Conservation (phyloP, 805 yeast genomes). For the Isabelozyma heimii region DNA sequence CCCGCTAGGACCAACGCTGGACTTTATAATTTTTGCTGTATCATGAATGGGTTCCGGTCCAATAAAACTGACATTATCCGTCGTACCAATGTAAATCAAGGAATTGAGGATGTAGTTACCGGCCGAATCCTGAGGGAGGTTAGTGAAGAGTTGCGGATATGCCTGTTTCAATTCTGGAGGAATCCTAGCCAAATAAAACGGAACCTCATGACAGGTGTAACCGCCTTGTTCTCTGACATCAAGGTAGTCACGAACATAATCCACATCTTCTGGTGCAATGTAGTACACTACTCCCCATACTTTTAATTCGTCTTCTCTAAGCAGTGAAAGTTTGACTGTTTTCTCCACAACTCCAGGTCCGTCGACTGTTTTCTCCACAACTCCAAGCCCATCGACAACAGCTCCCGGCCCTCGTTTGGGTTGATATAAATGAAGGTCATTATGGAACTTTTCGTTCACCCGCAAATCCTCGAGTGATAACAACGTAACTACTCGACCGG, state of each 20-base stretch:
- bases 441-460: slow-evolving; percentile 33
- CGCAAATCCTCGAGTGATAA: slow-evolving; percentile 58
- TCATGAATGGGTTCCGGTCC: slow-evolving; percentile 68
- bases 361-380: slow-evolving; percentile 4
- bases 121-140: slow-evolving; percentile 15
- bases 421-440: slow-evolving; percentile 41
- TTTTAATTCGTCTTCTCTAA: slow-evolving; percentile 42
- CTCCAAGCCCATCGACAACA: background rate
- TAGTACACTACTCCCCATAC: slow-evolving; percentile 86
- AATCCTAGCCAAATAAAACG: slow-evolving; percentile 48
- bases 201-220: slow-evolving; percentile 65
- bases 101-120: slow-evolving; percentile 51
- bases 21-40: slow-evolving; percentile 61
- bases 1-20: slow-evolving; percentile 77
- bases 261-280: slow-evolving; percentile 62
- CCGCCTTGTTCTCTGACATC: slow-evolving; percentile 90
- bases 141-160: slow-evolving; percentile 1
- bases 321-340: slow-evolving; percentile 7
- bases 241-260: slow-evolving; percentile 61
- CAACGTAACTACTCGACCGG: slow-evolving; percentile 87
- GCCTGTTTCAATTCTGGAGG: background rate
- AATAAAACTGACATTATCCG: slow-evolving; percentile 74
- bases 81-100: slow-evolving; percentile 78
- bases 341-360: slow-evolving; percentile 10
- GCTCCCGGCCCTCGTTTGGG: slow-evolving; percentile 13